Evolutionary conservation across 2,329 filamentous ascomycete genomes (phyloP), one percentile per base, ranked within the genome.

Genomic region (Phialophora chinensis): DNA sequence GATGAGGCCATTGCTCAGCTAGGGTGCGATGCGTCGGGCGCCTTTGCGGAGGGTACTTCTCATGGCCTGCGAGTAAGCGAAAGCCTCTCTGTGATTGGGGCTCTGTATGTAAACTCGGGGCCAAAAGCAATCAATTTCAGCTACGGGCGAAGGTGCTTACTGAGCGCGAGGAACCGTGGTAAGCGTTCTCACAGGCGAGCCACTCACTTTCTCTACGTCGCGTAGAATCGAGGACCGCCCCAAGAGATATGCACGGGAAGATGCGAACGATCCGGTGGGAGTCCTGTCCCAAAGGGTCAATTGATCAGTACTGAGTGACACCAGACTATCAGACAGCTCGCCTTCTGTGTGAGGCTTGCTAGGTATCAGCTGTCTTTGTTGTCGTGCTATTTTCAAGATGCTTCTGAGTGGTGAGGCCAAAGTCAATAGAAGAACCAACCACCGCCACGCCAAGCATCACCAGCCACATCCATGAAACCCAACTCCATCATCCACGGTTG

Each of bases 371-470:
- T n/a, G 53, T 20, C 12, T n/a, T 35, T 31, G 27, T 29, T 11
- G 4, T n/a, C n/a, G n/a, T 20, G 29, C 27, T 4, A 25, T 33
- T 8, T 11, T 8, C 23, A 52, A 52, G 10, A 10, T 25, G n/a
- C 49, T 27, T 23, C 49, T 27, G 52, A 55, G 17, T 7, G n/a
- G 6, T 54, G 52, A 54, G 11, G 27, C 25, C 25, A 17, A 20
- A 8, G 29, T 29, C 17, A 33, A 55, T 3, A 27, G 12, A 27
- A 25, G 50, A 31, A 14, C 38, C 20, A 33, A 3, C 52, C 52
- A 56, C 47, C 33, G 60, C 60, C 60, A 62, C 50, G 38, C 23
- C 52, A 49, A 49, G 35, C 14, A 14, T n/a, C 38, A 58, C 61
- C 42, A 63, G 54, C 61, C 53, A 63, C 61, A 57, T 20, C 12